Evolutionary conservation across 2,329 filamentous ascomycete species (phyloP).

Genomic region (Penicillium concentricum): DNA sequence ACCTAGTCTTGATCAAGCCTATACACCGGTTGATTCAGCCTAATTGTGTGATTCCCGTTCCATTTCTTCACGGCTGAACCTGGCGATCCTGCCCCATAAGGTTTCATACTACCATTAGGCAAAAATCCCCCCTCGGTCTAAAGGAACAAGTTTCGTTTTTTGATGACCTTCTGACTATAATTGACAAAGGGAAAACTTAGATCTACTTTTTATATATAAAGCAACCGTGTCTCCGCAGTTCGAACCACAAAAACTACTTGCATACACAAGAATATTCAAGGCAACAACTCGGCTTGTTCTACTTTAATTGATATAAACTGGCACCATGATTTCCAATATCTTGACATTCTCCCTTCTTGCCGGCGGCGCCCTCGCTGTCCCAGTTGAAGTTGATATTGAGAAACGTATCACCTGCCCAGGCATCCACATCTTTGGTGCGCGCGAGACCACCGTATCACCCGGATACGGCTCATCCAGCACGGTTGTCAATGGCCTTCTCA

Average conservation of each 20-base stretch:
- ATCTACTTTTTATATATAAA: not conserved
- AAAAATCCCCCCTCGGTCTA: slow-evolving; percentile 10
- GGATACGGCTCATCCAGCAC: slow-evolving; percentile 54
- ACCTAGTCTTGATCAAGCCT: not conserved
- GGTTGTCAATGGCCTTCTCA: slow-evolving; percentile 52
- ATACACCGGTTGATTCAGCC: slow-evolving; percentile 13
- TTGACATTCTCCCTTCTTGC: slow-evolving; percentile 6
- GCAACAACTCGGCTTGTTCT: not conserved
- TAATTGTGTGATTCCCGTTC: slow-evolving; percentile 1
- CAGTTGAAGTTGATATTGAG: slow-evolving; percentile 8
- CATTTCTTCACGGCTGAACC: slow-evolving; percentile 14
- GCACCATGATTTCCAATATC: slow-evolving; percentile 9
- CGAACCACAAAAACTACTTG: not conserved
- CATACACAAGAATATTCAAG: not conserved
- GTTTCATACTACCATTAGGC: slow-evolving; percentile 8
- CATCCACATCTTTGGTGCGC: slow-evolving; percentile 53
- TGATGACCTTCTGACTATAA: not conserved
- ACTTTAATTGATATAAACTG: not conserved
- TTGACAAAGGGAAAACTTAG: not conserved
- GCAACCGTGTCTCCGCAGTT: too few relatives aligned
- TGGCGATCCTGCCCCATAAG: not conserved
- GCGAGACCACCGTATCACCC: slow-evolving; percentile 49
- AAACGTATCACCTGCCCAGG: slow-evolving; percentile 40
- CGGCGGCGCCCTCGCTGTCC: slow-evolving; percentile 5
- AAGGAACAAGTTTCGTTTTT: not conserved